Conservation (phyloP, 306 rosid genomes). For the apple (Malus domestica) region DNA sequence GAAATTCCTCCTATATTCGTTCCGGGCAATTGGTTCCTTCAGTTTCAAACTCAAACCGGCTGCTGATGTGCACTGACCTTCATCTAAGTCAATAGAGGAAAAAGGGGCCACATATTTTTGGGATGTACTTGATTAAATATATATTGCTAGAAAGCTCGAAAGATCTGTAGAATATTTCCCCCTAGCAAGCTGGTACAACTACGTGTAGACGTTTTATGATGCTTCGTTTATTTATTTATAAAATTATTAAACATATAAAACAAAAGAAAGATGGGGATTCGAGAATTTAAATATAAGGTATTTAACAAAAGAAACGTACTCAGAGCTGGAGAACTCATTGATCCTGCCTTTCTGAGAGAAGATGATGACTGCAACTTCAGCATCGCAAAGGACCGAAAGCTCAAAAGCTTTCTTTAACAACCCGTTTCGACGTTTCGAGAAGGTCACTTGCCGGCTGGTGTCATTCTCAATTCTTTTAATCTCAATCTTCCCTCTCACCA, state of each 20-base stretch:
- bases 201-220: too few species aligned
- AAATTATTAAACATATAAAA: background rate
- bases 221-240: too few species aligned
- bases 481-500: constrained; percentile 67
- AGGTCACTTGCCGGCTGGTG: constrained; percentile 53
- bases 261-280: background rate
- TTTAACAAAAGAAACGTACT: constrained; percentile 30
- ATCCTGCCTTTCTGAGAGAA: constrained; percentile 63
- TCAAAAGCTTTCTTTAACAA: constrained; percentile 60
- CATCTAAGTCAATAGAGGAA: background rate
- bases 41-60: background rate
- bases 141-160: too few species aligned
- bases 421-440: constrained; percentile 56
- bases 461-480: constrained; percentile 52
- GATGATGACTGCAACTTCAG: constrained; percentile 48
- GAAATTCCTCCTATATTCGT: too few species aligned
- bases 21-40: background rate
- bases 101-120: background rate
- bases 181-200: too few species aligned
- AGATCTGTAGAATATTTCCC: too few species aligned
- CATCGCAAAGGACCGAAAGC: constrained; percentile 65
- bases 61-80: background rate
- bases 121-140: background rate
- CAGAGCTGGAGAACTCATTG: constrained; percentile 50
- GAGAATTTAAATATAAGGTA: background rate